These are phyloP conservation scores for Neurospora sp. DNA, from an alignment of 495 filamentous ascomycete genomes.

Conservation along the genomic window DNA sequence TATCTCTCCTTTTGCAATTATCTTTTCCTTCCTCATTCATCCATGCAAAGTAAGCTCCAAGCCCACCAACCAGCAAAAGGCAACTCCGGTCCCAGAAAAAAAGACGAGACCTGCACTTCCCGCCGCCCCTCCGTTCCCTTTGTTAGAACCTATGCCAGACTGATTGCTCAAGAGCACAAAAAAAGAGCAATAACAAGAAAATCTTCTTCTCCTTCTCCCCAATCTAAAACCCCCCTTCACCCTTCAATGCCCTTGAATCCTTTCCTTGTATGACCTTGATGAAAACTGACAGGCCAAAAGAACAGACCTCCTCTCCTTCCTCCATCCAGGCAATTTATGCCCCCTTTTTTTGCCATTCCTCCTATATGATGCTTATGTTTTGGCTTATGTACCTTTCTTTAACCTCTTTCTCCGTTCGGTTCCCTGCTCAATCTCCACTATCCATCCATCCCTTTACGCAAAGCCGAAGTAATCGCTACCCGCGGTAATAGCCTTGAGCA, in stretches of 20 bases:
- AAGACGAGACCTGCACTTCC: background rate
- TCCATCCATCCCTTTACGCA: conserved; percentile 44
- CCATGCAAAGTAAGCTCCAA: background rate
- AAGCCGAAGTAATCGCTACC: conserved; percentile 98
- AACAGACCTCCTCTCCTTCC: background rate
- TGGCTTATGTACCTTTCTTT: background rate
- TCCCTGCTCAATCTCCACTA: background rate
- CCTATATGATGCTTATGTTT: background rate
- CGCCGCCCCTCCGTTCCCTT: background rate
- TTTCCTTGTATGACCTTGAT: background rate
- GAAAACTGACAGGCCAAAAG: background rate
- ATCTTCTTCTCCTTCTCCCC: background rate
- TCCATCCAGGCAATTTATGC: background rate
- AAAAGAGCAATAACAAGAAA: background rate
- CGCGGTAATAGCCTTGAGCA: conserved; percentile 89
- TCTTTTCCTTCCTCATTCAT: background rate
- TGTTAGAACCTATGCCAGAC: background rate
- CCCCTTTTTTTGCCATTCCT: background rate
- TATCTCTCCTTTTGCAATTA: background rate
- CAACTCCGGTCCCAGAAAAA: background rate
- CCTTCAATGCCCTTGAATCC: background rate
- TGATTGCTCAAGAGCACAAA: background rate
- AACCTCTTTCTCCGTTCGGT: background rate
- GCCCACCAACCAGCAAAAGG: background rate
- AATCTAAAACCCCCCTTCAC: background rate